Base-by-base conservation (phyloP, 106 monocot genomes). In the Gastrodia elata region DNA sequence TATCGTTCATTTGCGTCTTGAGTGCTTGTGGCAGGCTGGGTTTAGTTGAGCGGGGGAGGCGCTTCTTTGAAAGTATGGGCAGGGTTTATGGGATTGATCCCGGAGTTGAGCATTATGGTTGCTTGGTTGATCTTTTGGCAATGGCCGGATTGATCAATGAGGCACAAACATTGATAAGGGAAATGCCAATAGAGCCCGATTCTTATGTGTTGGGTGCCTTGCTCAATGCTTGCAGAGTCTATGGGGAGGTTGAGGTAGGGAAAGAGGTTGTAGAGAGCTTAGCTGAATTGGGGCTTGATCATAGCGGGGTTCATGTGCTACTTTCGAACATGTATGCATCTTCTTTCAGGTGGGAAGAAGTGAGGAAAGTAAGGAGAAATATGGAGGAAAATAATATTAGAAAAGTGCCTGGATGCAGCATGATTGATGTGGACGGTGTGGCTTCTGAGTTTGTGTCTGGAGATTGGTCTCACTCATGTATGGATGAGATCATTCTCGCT, bases 331-430 rank as follows among this genome's bases (percentile, higher is more conserved):
- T 94, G 86, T 91, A 88, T 48, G 94, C 94, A 6, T 75, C 79
- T 8, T 61, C 35, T 37, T 73, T 72, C 33, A 76, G 76, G 68
- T 94, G 94, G 94, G 78, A 88, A 6, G 81, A 86, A 40, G 91
- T 91, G 43, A 74, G 77, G 28, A 83, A 74, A 26, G 86, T 86
- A 58, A 88, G 94, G 77, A 86, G 81, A 71, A 76, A 18, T 44
- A 94, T 94, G 94, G 94, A 91, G 71, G 75, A 43, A 41, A 88
- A 79, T 73, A 71, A 83, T 26, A 86, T 91, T 70, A 81, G 43
- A 71, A 94, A 94, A 78, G 71, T 91, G 16, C 94, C 94, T 10
- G 94, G 94, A 24, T 90, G 90, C 69, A 94, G 94, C 68, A 75
- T 91, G 88, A 78, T 94, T 15, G 94, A 91, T 80, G 80, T 94